Evolutionary conservation across 148 eudicot species (phyloP).

Genomic region (Camellia lanceoleosa): DNA sequence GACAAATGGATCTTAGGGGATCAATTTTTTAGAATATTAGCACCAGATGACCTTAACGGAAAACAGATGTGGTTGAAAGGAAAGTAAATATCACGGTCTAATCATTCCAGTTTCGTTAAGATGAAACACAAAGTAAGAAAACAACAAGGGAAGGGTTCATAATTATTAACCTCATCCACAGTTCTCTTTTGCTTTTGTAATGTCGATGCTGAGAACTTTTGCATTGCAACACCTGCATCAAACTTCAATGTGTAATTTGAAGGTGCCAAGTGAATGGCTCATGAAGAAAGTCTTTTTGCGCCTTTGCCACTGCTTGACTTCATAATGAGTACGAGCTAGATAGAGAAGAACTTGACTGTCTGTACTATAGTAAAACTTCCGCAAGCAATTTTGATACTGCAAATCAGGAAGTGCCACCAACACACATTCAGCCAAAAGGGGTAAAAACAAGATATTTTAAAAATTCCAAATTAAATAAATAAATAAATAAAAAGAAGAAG

Average conservation of each 20-base stretch:
- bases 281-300: constrained; percentile 76
- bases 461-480: background rate
- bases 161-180: constrained; percentile 73
- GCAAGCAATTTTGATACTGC: constrained; percentile 96
- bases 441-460: background rate
- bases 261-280: constrained; percentile 98
- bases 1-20: too few species aligned
- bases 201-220: constrained; percentile 88
- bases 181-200: constrained; percentile 78
- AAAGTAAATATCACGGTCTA: background rate
- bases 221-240: constrained; percentile 89
- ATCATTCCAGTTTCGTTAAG: background rate
- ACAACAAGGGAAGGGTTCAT: constrained; percentile 12
- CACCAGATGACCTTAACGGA: background rate
- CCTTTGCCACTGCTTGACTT: constrained; percentile 97
- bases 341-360: constrained; percentile 85
- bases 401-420: constrained; percentile 13
- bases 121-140: background rate
- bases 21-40: too few species aligned
- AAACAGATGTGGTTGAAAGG: constrained; percentile 6
- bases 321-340: constrained; percentile 92
- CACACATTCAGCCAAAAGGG: background rate
- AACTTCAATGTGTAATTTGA: constrained; percentile 89
- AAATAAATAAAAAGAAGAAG: background rate
- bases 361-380: constrained; percentile 73